These are phyloP conservation scores for Geotrichum citri-aurantii DNA, from an alignment of 1,139 yeast species.

Conservation along the genomic window DNA sequence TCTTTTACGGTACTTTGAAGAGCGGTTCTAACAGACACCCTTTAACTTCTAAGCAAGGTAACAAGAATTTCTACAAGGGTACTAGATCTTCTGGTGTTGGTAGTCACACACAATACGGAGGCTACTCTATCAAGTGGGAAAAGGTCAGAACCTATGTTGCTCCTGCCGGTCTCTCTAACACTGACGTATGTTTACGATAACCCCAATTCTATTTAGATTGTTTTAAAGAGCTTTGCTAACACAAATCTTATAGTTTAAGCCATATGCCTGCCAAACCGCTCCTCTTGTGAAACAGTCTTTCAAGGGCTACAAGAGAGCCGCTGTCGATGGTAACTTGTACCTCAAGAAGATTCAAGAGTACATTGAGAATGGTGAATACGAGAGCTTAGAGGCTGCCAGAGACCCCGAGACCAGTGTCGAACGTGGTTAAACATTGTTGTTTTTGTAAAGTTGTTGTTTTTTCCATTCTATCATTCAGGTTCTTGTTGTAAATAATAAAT, in stretches of 20 bases:
- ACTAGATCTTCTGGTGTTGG: constrained; percentile 95
- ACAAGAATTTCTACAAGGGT: constrained; percentile 91
- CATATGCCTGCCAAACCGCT: constrained; percentile 66
- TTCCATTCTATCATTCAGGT: not conserved
- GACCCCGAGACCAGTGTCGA: constrained; percentile 30
- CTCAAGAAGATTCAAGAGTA: constrained; percentile 68
- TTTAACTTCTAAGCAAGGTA: constrained; percentile 88
- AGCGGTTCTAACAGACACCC: constrained; percentile 81
- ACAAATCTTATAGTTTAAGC: constrained; percentile 46
- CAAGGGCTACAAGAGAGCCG: constrained; percentile 64
- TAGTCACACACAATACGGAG: constrained; percentile 63
- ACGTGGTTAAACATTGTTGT: constrained; percentile 29
- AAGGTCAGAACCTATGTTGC: constrained; percentile 89
- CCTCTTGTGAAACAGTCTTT: constrained; percentile 66
- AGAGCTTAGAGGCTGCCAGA: constrained; percentile 28
- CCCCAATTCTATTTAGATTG: not conserved
- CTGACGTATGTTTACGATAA: constrained; percentile 26
- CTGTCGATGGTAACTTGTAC: constrained; percentile 68
- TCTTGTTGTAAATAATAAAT: constrained; percentile 3
- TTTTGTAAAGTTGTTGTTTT: not conserved
- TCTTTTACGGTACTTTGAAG: constrained; percentile 74
- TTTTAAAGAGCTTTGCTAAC: constrained; percentile 8
- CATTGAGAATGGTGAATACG: constrained; percentile 59
- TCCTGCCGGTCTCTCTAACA: constrained; percentile 46
- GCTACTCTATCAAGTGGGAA: constrained; percentile 71